A percentile compares a stretch with the other conserved stretches of the same genome.
Conservation (phyloP, 768 basidiomycete species). For the Hemileccinum rubropunctum region DNA sequence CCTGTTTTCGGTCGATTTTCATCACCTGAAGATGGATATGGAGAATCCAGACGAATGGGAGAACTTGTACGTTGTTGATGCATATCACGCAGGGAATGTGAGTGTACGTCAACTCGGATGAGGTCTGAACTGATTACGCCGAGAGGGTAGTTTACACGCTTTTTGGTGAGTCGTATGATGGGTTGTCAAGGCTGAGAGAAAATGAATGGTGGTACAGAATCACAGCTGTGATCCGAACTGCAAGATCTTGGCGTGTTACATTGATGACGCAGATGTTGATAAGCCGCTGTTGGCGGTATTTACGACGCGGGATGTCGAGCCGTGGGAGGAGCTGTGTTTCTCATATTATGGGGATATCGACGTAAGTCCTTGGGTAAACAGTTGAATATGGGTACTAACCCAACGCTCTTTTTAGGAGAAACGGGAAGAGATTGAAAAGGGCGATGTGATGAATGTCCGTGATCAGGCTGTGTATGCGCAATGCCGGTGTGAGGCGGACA, state of each 20-base stretch:
- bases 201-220: constrained; percentile 50
- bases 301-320: constrained; percentile 58
- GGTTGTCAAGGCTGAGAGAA: background rate
- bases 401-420: constrained; percentile 17
- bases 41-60: constrained; percentile 23
- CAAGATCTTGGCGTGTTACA: constrained; percentile 65
- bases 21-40: constrained; percentile 48
- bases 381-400: background rate
- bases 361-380: constrained; percentile 21
- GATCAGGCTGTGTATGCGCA: constrained; percentile 44
- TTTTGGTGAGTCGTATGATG: constrained; percentile 52
- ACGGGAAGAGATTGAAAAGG: constrained; percentile 14
- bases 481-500: constrained; percentile 52
- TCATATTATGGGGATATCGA: constrained; percentile 64
- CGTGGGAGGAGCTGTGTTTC: constrained; percentile 73
- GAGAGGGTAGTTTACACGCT: constrained; percentile 79
- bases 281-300: constrained; percentile 72
- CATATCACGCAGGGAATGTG: constrained; percentile 86
- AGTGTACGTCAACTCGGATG: constrained; percentile 26
- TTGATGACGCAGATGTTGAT: constrained; percentile 70
- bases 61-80: constrained; percentile 66
- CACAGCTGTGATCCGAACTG: constrained; percentile 92
- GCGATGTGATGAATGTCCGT: constrained; percentile 3
- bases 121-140: background rate
- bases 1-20: constrained; percentile 80